Evolutionary conservation across 345 rosid species (phyloP).

Genomic region (Cardamine occulta): DNA sequence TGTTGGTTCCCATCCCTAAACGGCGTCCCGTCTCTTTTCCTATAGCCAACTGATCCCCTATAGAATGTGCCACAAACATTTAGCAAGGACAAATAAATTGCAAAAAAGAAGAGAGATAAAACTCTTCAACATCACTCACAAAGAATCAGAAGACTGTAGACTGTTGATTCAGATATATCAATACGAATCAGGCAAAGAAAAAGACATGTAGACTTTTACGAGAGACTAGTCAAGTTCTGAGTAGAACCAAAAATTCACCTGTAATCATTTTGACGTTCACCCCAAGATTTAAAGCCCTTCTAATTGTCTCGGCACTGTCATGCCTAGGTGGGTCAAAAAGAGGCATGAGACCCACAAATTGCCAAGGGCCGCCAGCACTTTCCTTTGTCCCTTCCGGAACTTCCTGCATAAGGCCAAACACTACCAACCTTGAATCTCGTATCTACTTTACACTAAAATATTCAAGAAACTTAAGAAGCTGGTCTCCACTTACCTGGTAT

Average conservation of each 20-base stretch:
- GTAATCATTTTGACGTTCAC: conserved; percentile 99
- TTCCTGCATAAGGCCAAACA: conserved; percentile 57
- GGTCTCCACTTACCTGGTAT: conserved; percentile 63
- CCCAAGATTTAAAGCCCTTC: conserved; percentile 93
- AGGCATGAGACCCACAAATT: conserved; percentile 95
- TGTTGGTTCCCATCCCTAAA: conserved; percentile 99
- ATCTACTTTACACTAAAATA: conserved; percentile 14
- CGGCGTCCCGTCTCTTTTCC: conserved; percentile 99
- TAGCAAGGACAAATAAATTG: conserved; percentile 8
- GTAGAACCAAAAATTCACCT: conserved; percentile 50
- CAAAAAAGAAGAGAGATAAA: neutral
- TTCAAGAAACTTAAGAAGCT: neutral
- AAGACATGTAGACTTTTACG: neutral
- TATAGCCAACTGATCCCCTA: conserved; percentile 97
- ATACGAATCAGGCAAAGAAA: neutral
- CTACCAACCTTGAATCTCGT: conserved; percentile 16
- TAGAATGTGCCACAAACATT: conserved; percentile 28
- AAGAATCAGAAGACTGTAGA: conserved; percentile 19
- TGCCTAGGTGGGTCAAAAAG: conserved; percentile 99
- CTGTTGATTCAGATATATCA: neutral
- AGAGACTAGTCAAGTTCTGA: conserved; percentile 15
- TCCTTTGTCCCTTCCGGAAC: conserved; percentile 91
- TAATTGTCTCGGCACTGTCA: conserved; percentile 96
- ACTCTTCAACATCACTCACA: conserved; percentile 9
- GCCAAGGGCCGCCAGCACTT: conserved; percentile 97